Percentiles rank a stretch among this genome's conserved stretches.
These are phyloP conservation scores for Coniferiporia weirii DNA, from an alignment of 1,284 basidiomycete genomes.

Conservation along the genomic window DNA sequence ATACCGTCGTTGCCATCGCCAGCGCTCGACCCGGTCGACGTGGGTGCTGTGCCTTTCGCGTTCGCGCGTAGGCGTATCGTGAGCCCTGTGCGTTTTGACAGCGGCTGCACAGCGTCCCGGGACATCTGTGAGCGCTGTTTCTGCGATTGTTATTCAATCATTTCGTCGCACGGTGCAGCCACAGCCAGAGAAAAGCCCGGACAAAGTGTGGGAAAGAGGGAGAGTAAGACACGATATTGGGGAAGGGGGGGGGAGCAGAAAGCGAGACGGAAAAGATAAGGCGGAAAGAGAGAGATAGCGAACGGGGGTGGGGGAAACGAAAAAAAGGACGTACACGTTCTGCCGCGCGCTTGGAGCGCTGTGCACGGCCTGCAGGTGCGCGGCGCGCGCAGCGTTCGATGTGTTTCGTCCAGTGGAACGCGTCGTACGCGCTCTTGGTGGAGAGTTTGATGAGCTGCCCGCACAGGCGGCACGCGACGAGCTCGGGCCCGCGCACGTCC, in stretches of 20 bases:
- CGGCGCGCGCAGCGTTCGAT: conserved; percentile 41
- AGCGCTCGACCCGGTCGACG: neutral
- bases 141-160: neutral
- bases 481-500: conserved; percentile 45
- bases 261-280: neutral
- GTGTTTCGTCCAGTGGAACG: conserved; percentile 63
- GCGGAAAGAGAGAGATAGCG: neutral
- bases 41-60: neutral
- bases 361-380: conserved; percentile 4
- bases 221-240: too few species aligned
- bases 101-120: neutral
- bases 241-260: too few species aligned
- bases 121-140: conserved; percentile 6
- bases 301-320: neutral
- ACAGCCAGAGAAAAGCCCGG: neutral
- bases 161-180: neutral
- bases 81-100: neutral
- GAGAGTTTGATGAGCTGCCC: conserved; percentile 58
- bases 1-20: neutral
- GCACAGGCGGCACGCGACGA: conserved; percentile 55
- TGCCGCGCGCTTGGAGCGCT: conserved; percentile 6
- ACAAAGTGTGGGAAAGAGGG: too few species aligned
- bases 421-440: conserved; percentile 57
- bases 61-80: conserved; percentile 7
- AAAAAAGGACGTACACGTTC: conserved; percentile 1